A percentile compares a stretch with the other conserved stretches of the same genome.
These are phyloP conservation scores for Trichoderma sp. DNA, from an alignment of 2,329 filamentous ascomycete species.

Conservation along the genomic window DNA sequence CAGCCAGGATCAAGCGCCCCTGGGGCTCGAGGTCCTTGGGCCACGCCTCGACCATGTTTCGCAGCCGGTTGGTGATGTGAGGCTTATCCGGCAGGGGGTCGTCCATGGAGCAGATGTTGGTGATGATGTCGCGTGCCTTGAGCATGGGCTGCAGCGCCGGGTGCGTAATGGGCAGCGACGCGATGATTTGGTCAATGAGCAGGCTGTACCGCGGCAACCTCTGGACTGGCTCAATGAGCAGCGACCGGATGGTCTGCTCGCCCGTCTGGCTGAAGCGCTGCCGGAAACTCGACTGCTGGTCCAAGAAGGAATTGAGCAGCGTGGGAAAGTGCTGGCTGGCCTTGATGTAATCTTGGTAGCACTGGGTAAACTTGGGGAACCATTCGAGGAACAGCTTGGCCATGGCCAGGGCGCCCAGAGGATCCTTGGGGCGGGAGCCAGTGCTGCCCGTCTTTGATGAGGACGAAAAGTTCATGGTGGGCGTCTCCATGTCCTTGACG, in stretches of 20 bases:
- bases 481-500: constrained; percentile 70
- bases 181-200: constrained; percentile 93
- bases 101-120: constrained; percentile 94
- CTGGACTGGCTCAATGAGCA: constrained; percentile 95
- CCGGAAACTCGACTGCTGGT: constrained; percentile 80
- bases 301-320: constrained; percentile 76
- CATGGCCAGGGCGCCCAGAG: constrained; percentile 75
- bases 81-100: constrained; percentile 69
- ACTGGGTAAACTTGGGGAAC: constrained; percentile 89
- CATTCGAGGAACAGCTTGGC: constrained; percentile 83
- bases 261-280: constrained; percentile 79
- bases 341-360: constrained; percentile 91
- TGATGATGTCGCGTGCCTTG: constrained; percentile 88
- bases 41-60: constrained; percentile 77
- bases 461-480: constrained; percentile 47
- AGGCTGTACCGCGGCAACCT: constrained; percentile 91
- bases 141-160: constrained; percentile 81
- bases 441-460: constrained; percentile 49
- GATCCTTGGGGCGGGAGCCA: constrained; percentile 61
- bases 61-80: constrained; percentile 72
- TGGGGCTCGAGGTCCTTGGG: constrained; percentile 69
- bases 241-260: constrained; percentile 86
- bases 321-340: constrained; percentile 86
- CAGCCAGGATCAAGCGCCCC: constrained; percentile 78
- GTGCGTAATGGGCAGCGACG: constrained; percentile 81